Base-by-base conservation (phyloP, 495 filamentous ascomycete genomes). In the Xylaria sp. region DNA sequence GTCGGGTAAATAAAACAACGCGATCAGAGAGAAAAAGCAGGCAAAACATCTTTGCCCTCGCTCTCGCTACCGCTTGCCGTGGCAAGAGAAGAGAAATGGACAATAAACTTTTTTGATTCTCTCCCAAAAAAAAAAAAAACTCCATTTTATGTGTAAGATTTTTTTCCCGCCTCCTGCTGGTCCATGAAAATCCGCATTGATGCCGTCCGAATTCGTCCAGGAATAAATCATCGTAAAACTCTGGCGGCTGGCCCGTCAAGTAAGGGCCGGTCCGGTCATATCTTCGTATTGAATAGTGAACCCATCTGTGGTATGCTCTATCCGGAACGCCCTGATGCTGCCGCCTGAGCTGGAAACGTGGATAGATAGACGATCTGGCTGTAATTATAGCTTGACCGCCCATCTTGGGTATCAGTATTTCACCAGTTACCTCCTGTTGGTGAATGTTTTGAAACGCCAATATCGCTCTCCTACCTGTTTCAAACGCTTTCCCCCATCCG, bases 271-370 rank as follows among this genome's bases (percentile, higher is more conserved):
- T 63, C 46, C 37, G 61, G 61, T 43, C 40, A 48, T 59, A n/a
- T 66, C 48, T 19, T 59, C 44, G 46, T 70, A 24, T 64, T 21
- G 57, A 70, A 64, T 61, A 57, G 59, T 70, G 35, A 44, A 63
- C 44, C 35, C 59, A 40, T 58, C 35, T 71, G 26, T 41, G 24
- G 61, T 24, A 50, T 71, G 69, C 61, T 62, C 69, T 65, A 59
- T 71, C 69, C 69, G 61, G 61, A 71, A 65, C 69, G 69, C 69
- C 69, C 37, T 55, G 59, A 65, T 65, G 41, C 40, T 29, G 69
- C 58, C 24, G 61, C 69, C 68, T 24, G 52, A 58, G 52, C 61
- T 29, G 61, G 48, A 71, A 71, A 71, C 33, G 66, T 48, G 61
- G 41, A 65, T 44, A 41, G 58, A 40, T 24, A 43, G 35, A 11